These are phyloP conservation scores for Umbelopsis sp. DNA, from an alignment of 192 early-diverging fungal genomes.

Conservation along the genomic window DNA sequence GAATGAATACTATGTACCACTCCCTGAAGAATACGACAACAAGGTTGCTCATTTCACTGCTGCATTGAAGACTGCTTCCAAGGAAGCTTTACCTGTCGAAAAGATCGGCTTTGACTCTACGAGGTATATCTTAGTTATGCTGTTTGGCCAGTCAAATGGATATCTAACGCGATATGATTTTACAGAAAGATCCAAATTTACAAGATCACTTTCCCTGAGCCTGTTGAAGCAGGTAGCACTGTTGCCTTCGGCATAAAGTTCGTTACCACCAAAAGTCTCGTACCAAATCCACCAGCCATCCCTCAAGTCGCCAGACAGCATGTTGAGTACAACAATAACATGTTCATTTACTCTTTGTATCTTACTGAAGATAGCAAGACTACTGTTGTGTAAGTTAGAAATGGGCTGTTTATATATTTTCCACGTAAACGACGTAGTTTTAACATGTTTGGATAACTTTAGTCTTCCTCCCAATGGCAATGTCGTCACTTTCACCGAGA, in stretches of 20 bases:
- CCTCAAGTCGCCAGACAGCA: conserved; percentile 70
- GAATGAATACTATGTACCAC: conserved; percentile 51
- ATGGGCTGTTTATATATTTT: no score
- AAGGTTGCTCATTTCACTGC: conserved; percentile 45
- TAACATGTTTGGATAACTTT: neutral
- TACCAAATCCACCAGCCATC: conserved; percentile 55
- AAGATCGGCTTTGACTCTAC: conserved; percentile 29
- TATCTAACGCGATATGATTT: neutral
- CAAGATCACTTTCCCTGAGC: conserved; percentile 45
- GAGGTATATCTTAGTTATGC: conserved; percentile 18
- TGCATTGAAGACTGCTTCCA: conserved; percentile 42
- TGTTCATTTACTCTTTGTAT: conserved; percentile 70
- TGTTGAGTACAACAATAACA: conserved; percentile 61
- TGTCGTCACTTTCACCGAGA: conserved; percentile 43
- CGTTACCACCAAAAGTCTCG: conserved; percentile 44
- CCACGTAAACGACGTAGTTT: no score
- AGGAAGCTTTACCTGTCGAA: conserved; percentile 36
- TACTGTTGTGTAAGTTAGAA: conserved; percentile 66
- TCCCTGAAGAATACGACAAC: conserved; percentile 28
- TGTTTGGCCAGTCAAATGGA: neutral
- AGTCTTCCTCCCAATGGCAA: conserved; percentile 36
- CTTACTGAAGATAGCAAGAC: conserved; percentile 73
- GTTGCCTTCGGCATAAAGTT: conserved; percentile 58
- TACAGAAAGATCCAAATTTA: conserved; percentile 44
- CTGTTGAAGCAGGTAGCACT: conserved; percentile 60